phyloP scores from a whole-genome alignment of 768 basidiomycete genomes.

The Pleurotus platypus region DNA sequence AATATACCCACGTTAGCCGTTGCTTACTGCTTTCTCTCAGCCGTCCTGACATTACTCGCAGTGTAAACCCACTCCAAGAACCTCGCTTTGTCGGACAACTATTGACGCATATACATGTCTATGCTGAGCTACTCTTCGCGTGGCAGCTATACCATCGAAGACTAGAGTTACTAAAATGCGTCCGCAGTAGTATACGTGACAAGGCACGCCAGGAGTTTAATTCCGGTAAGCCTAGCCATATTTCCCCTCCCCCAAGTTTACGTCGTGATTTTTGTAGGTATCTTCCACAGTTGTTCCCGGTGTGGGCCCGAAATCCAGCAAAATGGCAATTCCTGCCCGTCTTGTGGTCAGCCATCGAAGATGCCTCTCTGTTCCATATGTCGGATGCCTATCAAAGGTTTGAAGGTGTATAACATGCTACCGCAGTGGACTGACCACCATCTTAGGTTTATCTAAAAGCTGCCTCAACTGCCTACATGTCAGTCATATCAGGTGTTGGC shows the following conservation, averaged over 20 bases:
- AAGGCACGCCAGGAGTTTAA: constrained; percentile 17
- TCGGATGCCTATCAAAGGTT: constrained; percentile 73
- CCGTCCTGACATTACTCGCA: background rate
- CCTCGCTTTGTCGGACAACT: background rate
- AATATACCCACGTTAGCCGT: background rate
- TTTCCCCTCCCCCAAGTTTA: constrained; percentile 6
- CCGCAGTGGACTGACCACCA: background rate
- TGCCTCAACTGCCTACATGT: constrained; percentile 1
- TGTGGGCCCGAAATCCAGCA: constrained; percentile 34
- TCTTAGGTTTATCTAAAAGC: background rate
- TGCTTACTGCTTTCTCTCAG: background rate
- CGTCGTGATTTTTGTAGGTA: constrained; percentile 26
- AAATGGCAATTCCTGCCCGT: constrained; percentile 35
- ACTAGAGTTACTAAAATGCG: constrained; percentile 68
- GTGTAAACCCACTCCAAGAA: background rate
- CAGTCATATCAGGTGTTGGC: constrained; percentile 2
- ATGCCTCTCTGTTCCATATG: constrained; percentile 67
- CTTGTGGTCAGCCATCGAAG: constrained; percentile 38
- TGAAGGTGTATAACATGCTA: constrained; percentile 7
- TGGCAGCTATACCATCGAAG: constrained; percentile 75
- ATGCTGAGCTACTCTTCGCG: constrained; percentile 70
- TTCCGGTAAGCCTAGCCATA: constrained; percentile 27
- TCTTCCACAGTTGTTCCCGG: constrained; percentile 42
- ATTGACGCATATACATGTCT: constrained; percentile 55
- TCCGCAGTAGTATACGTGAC: constrained; percentile 26